Percentiles rank a stretch among this genome's conserved stretches.
phyloP scores from a whole-genome alignment of 352 stramenopile genomes.

The Globisporangium abappressorium region DNA sequence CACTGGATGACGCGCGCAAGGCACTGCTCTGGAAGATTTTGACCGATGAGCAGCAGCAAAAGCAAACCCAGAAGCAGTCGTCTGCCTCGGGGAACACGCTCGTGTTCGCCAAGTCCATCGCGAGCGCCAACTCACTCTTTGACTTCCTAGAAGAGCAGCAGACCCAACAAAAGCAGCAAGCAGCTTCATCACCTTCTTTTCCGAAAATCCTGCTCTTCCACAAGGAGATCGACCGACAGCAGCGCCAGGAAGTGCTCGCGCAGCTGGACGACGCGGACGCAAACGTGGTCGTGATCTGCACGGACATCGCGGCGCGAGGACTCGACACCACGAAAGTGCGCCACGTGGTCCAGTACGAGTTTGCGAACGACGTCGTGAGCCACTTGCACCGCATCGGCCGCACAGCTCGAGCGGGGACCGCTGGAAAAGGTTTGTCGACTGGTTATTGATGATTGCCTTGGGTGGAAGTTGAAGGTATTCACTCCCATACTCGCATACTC shows the following conservation, averaged over 20 bases:
- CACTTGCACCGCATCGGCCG: constrained; percentile 79
- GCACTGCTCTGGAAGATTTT: constrained; percentile 56
- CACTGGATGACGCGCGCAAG: constrained; percentile 26
- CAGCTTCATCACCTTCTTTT: neutral
- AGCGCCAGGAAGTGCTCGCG: constrained; percentile 46
- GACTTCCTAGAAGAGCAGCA: constrained; percentile 41
- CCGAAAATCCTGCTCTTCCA: constrained; percentile 38
- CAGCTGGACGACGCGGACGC: constrained; percentile 33
- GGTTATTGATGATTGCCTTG: neutral
- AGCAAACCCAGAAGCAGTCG: neutral
- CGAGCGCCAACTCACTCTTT: constrained; percentile 56
- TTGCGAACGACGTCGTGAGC: constrained; percentile 76
- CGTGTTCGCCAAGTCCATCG: constrained; percentile 74
- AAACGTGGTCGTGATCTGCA: constrained; percentile 59
- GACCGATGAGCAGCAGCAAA: constrained; percentile 8
- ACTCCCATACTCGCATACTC: neutral
- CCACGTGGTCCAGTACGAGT: constrained; percentile 82
- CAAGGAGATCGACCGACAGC: constrained; percentile 55
- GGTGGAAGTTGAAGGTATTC: neutral
- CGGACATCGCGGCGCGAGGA: constrained; percentile 71
- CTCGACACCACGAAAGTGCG: constrained; percentile 69
- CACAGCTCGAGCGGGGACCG: constrained; percentile 53
- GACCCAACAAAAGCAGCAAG: constrained; percentile 6
- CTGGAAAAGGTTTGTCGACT: constrained; percentile 38
- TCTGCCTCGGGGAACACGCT: constrained; percentile 37